A percentile compares a stretch with the other conserved stretches of the same genome.
phyloP scores from a whole-genome alignment of 805 yeast species.

The Metschnikowia picachoensis region DNA sequence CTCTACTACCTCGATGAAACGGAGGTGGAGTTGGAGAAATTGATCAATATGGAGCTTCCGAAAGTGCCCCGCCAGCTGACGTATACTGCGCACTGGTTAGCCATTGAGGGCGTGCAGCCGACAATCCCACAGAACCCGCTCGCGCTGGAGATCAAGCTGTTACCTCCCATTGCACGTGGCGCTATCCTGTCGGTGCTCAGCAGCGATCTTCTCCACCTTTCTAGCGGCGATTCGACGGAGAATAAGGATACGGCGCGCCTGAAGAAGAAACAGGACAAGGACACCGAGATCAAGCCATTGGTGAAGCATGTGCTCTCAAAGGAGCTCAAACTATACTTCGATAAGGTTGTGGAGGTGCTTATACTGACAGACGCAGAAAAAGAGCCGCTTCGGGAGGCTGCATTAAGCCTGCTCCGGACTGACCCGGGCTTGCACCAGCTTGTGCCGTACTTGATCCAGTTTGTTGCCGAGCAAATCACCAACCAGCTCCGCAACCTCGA shows the following conservation, averaged over 20 bases:
- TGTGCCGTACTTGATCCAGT: conserved; percentile 94
- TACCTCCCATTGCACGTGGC: conserved; percentile 80
- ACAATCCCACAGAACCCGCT: conserved; percentile 95
- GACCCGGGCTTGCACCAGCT: conserved; percentile 97
- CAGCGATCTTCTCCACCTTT: conserved; percentile 29
- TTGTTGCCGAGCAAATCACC: conserved; percentile 92
- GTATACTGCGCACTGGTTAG: conserved; percentile 95
- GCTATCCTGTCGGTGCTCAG: conserved; percentile 55
- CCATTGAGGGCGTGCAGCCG: conserved; percentile 98
- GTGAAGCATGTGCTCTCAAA: conserved; percentile 94
- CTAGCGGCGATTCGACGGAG: conserved; percentile 22
- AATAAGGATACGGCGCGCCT: conserved; percentile 21
- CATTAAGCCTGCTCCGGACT: conserved; percentile 74
- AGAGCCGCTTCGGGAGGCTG: conserved; percentile 67
- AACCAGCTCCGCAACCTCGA: conserved; percentile 73
- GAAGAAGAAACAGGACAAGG: conserved; percentile 37
- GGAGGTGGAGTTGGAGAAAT: conserved; percentile 89
- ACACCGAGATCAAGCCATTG: conserved; percentile 73
- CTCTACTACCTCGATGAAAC: conserved; percentile 88
- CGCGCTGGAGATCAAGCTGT: conserved; percentile 67
- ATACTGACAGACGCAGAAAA: conserved; percentile 52
- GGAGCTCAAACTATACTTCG: conserved; percentile 90
- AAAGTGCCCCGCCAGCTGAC: conserved; percentile 90
- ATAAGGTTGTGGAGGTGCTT: conserved; percentile 79
- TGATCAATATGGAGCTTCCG: conserved; percentile 91